Conservation (phyloP, 2,329 filamentous ascomycete species). For the Verticillium klebahnii region DNA sequence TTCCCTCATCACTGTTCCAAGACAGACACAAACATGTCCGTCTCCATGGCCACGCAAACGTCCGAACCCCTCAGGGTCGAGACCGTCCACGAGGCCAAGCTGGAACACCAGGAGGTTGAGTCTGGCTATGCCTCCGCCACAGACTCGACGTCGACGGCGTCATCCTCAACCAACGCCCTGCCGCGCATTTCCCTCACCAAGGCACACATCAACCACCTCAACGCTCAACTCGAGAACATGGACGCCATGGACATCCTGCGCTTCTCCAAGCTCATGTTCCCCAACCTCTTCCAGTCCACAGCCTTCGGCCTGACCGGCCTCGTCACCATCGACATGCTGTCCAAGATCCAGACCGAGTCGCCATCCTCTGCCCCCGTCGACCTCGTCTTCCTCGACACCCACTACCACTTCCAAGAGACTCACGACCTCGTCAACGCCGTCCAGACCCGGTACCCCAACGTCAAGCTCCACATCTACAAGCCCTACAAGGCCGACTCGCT, state of each 20-base stretch:
- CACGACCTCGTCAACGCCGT: slow-evolving; percentile 70
- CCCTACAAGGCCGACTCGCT: slow-evolving; percentile 69
- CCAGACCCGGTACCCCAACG: slow-evolving; percentile 68
- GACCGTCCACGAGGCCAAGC: slow-evolving; percentile 33
- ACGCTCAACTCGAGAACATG: slow-evolving; percentile 81
- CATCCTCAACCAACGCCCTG: slow-evolving; percentile 57
- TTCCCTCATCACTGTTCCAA: background rate
- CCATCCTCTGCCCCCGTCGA: slow-evolving; percentile 56
- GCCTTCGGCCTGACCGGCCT: slow-evolving; percentile 79
- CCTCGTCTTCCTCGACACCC: slow-evolving; percentile 77
- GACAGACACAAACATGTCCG: background rate
- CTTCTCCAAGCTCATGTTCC: slow-evolving; percentile 88
- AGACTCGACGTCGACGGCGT: slow-evolving; percentile 30
- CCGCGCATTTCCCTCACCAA: slow-evolving; percentile 82
- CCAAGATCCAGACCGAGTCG: slow-evolving; percentile 63
- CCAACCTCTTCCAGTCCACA: slow-evolving; percentile 82
- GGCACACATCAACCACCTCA: slow-evolving; percentile 84
- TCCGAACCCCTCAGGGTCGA: slow-evolving; percentile 23
- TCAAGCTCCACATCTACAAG: slow-evolving; percentile 85
- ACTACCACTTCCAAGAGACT: slow-evolving; percentile 79
- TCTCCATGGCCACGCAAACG: slow-evolving; percentile 5
- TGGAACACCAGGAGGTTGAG: slow-evolving; percentile 50
- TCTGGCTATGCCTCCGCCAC: slow-evolving; percentile 73
- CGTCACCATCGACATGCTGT: slow-evolving; percentile 80
- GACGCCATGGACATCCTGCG: slow-evolving; percentile 86